Percentiles rank a stretch among this genome's conserved stretches.
These are phyloP conservation scores for Pelargonium fulgidum DNA, from an alignment of 441 rosid species.

Conservation along the genomic window DNA sequence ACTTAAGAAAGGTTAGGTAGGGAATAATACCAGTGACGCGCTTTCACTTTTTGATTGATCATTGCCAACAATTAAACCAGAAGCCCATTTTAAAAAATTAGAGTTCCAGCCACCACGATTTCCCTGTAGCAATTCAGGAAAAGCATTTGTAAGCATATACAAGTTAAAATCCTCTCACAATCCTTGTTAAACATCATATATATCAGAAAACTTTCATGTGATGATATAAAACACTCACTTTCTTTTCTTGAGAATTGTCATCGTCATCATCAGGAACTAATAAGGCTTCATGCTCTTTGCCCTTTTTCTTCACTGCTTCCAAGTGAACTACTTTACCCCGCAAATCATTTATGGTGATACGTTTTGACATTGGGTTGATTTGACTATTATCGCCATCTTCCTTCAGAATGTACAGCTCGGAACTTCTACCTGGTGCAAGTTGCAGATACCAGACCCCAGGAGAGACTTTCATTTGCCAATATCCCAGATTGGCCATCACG, in stretches of 20 bases:
- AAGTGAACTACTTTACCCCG: slow-evolving; percentile 94
- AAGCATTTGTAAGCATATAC: slow-evolving; percentile 17
- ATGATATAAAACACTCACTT: slow-evolving; percentile 37
- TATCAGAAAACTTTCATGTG: slow-evolving; percentile 12
- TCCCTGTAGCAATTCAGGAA: slow-evolving; percentile 39
- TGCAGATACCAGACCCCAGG: slow-evolving; percentile 98
- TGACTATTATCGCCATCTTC: slow-evolving; percentile 46
- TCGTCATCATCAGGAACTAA: slow-evolving; percentile 62
- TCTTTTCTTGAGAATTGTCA: slow-evolving; percentile 35
- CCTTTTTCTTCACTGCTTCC: slow-evolving; percentile 84
- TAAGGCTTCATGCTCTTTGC: slow-evolving; percentile 88
- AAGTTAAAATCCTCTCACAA: background rate
- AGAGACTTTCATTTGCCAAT: slow-evolving; percentile 99
- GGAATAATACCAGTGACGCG: slow-evolving; percentile 25
- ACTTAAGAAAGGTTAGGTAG: background rate
- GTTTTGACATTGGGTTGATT: slow-evolving; percentile 51
- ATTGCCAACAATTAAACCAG: slow-evolving; percentile 71
- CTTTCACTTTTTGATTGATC: slow-evolving; percentile 47
- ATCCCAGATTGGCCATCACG: slow-evolving; percentile 99
- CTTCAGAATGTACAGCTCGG: slow-evolving; percentile 70
- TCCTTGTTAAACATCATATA: slow-evolving; percentile 12
- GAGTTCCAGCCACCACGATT: slow-evolving; percentile 63
- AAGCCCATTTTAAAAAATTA: slow-evolving; percentile 89
- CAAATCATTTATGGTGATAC: slow-evolving; percentile 77
- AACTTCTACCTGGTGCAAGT: slow-evolving; percentile 98